phyloP scores from a whole-genome alignment of 176 grass and related monocot species.

The Oryza rufipogon region DNA sequence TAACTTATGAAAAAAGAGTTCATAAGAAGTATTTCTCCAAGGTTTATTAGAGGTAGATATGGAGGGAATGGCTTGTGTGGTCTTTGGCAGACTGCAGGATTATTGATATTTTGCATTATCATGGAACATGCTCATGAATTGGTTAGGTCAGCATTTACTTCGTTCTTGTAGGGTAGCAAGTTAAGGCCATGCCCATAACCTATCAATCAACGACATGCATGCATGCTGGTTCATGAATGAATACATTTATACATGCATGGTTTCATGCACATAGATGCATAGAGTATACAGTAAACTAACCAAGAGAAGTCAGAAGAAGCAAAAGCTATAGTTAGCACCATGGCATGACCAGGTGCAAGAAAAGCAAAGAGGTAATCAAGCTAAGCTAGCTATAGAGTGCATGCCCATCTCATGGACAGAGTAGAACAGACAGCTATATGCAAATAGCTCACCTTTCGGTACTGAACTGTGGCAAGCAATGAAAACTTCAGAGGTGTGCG shows the following conservation, averaged over 20 bases:
- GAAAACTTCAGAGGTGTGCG: background rate
- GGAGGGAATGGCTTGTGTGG: background rate
- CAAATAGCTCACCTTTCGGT: background rate
- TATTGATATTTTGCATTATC: conserved; percentile 22
- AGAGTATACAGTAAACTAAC: conserved; percentile 38
- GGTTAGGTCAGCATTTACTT: conserved; percentile 57
- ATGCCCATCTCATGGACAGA: conserved; percentile 6
- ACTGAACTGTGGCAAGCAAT: background rate
- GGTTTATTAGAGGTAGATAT: background rate
- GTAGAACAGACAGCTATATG: background rate
- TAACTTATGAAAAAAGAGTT: no score
- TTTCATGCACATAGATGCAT: conserved; percentile 27
- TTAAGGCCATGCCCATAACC: conserved; percentile 33
- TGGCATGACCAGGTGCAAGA: conserved; percentile 15
- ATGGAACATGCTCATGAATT: conserved; percentile 48
- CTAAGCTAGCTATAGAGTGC: background rate
- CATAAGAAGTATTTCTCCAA: background rate
- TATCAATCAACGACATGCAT: background rate
- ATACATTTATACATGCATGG: background rate
- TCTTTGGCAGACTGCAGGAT: background rate
- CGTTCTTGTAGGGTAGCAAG: conserved; percentile 42
- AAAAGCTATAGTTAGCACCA: background rate
- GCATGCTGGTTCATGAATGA: background rate
- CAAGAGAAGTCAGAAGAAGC: conserved; percentile 29
- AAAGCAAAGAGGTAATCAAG: conserved; percentile 3